Evolutionary conservation across 2,329 filamentous ascomycete genomes (phyloP), one percentile per base, ranked within the genome.

Genomic region (Fusarium foetens): DNA sequence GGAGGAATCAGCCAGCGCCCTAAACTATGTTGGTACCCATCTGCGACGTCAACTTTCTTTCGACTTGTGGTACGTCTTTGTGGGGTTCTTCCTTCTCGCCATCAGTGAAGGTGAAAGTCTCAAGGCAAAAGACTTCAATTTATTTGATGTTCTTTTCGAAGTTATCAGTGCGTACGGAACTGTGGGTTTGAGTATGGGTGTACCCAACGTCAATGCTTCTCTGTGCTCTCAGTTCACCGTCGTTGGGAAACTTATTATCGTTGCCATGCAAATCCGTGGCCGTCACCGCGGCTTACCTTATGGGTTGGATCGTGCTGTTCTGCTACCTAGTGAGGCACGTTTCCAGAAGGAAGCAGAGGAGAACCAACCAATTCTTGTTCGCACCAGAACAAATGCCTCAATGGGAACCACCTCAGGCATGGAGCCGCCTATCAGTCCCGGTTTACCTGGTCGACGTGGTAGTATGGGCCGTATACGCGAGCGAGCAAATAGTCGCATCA

Each of bases 31-130:
- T 57, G 93, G 94, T 6, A 91, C 93, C 57, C 96, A 99, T 89
- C 87, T 99, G 80, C 93, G 96, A 41, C 91, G 93, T 51, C 96
- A 99, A 81, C 88, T 99, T 39, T 97, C 94, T 59, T 99, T 99
- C 83, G 96, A 99, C 82, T 82, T 99, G 81, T 99, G 96, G 96
- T 99, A 94, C 77, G 92, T 99, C 64, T 97, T 97, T 79, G 81
- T 98, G 27, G 96, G 96, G 2, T 90, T 97, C 75, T 99, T 99
- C 83, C 89, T 98, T 79, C 93, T 99, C 77, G 88, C 92, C 68
- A 97, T 99, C 76, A 91, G 93, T 35, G 97, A 99, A 83, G 95
- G 94, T 8, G 63, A 77, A 12, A 89, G 91, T 21, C 85, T 99
- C 17, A 85, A 93, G 78, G 87, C 77, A 6, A 81, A 82, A 36